Evolutionary conservation across 139 green algal genomes (phyloP).

Genomic region (Micromonas commoda): DNA sequence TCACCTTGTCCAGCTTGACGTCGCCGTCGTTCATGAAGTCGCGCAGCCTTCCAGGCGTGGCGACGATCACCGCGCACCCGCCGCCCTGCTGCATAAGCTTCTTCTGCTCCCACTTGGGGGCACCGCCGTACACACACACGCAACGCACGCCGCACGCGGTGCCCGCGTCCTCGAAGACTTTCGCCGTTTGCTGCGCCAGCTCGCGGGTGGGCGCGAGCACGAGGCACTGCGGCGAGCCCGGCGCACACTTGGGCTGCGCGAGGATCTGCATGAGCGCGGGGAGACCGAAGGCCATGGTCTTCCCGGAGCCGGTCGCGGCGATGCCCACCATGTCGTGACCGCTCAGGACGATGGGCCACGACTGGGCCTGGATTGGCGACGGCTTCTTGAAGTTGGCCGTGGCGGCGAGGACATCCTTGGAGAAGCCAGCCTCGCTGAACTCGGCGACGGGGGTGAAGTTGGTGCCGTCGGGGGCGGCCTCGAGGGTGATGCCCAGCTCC

Average conservation of each 20-base stretch:
- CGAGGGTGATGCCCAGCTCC: neutral
- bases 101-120: constrained; percentile 66
- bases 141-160: constrained; percentile 45
- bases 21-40: constrained; percentile 75
- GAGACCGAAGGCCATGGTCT: constrained; percentile 70
- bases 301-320: constrained; percentile 78
- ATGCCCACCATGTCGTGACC: constrained; percentile 75
- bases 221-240: constrained; percentile 37
- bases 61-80: constrained; percentile 58
- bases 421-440: constrained; percentile 19
- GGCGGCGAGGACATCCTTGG: constrained; percentile 20
- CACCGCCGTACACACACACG: constrained; percentile 84
- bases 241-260: constrained; percentile 1
- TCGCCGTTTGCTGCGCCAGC: constrained; percentile 78
- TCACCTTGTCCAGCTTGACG: constrained; percentile 70
- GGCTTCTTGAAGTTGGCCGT: constrained; percentile 65
- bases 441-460: neutral
- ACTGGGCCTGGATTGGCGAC: constrained; percentile 77
- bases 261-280: constrained; percentile 17
- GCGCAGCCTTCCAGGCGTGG: constrained; percentile 80
- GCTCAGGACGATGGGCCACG: constrained; percentile 69
- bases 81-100: constrained; percentile 13
- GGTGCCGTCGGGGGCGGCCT: neutral
- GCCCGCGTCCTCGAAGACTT: constrained; percentile 42
- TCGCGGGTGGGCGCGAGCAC: constrained; percentile 85